Conservation (phyloP, 345 rosid species). For the Ceriops decandra region DNA sequence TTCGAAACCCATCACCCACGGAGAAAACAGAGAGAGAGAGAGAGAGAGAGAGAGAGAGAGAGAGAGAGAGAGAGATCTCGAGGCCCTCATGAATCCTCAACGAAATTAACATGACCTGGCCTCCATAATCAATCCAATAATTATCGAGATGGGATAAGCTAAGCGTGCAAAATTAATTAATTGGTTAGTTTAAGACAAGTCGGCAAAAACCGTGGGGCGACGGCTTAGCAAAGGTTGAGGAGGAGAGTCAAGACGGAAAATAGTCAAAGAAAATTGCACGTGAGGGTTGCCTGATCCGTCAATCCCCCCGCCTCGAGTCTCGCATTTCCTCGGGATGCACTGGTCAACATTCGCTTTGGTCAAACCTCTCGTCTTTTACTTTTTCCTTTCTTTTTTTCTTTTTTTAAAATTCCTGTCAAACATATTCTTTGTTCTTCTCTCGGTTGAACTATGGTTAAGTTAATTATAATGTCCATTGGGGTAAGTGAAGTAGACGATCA, state of each 20-base stretch:
- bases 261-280: conserved; percentile 37
- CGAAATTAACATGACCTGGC: too few species aligned
- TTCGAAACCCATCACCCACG: too few species aligned
- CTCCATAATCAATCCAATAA: background rate
- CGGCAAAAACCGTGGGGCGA: conserved; percentile 26
- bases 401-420: too few species aligned
- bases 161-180: background rate
- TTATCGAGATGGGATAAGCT: background rate
- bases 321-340: conserved; percentile 32
- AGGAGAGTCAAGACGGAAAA: conserved; percentile 9
- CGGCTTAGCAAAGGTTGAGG: conserved; percentile 3
- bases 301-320: conserved; percentile 36
- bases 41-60: too few species aligned
- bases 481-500: too few species aligned
- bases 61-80: too few species aligned
- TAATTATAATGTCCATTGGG: too few species aligned
- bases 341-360: conserved; percentile 22
- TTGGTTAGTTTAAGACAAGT: conserved; percentile 15
- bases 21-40: too few species aligned
- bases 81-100: too few species aligned
- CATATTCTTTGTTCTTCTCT: too few species aligned
- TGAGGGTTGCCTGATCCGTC: conserved; percentile 30
- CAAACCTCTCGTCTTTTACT: background rate
- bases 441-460: too few species aligned
- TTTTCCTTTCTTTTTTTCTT: too few species aligned